Percentiles rank a stretch among this genome's conserved stretches.
phyloP scores from a whole-genome alignment of 352 stramenopile species.

The Phytophthora crassamura region DNA sequence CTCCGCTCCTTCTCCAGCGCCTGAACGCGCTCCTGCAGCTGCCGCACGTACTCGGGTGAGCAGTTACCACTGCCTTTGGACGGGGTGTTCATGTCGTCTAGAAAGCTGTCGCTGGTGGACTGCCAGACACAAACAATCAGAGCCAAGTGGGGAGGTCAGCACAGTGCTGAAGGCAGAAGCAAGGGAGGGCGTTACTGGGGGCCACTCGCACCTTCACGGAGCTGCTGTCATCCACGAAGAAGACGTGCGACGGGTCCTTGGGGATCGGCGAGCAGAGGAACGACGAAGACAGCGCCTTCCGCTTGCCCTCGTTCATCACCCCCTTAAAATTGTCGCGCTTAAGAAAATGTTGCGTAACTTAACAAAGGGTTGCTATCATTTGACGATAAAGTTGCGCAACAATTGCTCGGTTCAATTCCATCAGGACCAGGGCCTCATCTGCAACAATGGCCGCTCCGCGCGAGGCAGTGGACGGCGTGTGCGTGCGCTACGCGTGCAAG shows the following conservation, averaged over 20 bases:
- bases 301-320: constrained; percentile 40
- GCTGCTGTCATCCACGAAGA: constrained; percentile 55
- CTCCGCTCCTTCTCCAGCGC: constrained; percentile 40
- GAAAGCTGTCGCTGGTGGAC: constrained; percentile 39
- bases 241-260: constrained; percentile 64
- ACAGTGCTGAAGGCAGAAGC: too few relatives aligned
- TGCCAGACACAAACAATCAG: background rate
- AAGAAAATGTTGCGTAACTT: too few relatives aligned
- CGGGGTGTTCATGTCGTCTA: constrained; percentile 50
- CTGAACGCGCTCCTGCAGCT: constrained; percentile 45
- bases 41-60: constrained; percentile 27
- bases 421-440: too few relatives aligned
- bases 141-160: too few relatives aligned
- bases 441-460: constrained; percentile 12
- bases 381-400: too few relatives aligned
- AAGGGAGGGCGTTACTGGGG: background rate
- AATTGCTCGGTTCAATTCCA: too few relatives aligned
- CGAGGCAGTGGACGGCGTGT: constrained; percentile 39
- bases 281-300: constrained; percentile 44
- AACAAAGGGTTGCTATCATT: too few relatives aligned
- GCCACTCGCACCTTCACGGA: constrained; percentile 19
- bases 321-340: constrained; percentile 1
- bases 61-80: constrained; percentile 6
- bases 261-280: constrained; percentile 79
- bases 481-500: constrained; percentile 76